Evolutionary conservation across 257 asterid genomes (phyloP), one percentile per base, ranked within the genome.

Genomic region (Petunia axillaris): DNA sequence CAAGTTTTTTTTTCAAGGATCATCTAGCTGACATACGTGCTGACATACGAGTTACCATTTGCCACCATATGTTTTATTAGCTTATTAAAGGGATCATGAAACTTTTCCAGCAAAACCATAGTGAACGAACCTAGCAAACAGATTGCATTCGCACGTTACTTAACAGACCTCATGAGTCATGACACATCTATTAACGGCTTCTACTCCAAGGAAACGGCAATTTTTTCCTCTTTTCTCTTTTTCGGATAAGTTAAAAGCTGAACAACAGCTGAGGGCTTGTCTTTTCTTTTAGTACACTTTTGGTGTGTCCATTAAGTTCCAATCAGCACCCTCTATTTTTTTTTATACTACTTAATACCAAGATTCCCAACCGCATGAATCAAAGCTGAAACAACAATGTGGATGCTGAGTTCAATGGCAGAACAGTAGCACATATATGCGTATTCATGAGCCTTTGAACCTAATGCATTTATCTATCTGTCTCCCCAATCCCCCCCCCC

Each of bases 121-220:
- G 43, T 73, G 59, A 73, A 71, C 10, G 46, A 50, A 71, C 60
- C 25, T 50, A 50, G 35, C 25, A 13, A 73, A 73, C 62, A 73
- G 77, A 35, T 48, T 35, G 77, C 77, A 70, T 73, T 73, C 77
- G 50, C 36, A 50, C 35, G 50, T 71, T 35, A 48, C 35, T 5
- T n/a, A 11, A 50, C 35, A 71, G 44, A 50, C 59, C 35, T 11
- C n/a, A n/a, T 50, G 77, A 41, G 13, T 11, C n/a, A n/a, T 50
- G 77, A 41, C 54, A 40, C 77, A 71, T 71, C 35, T 71, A 35
- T 62, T 36, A 37, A 62, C 62, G 50, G 60, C 77, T 71, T 71
- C 40, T 25, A 54, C 13, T 35, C 10, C 13, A 7, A 71, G 35
- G 13, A 48, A 35, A 35, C 10, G 10, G 10, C 55, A 50, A 1